Evolutionary conservation across 2,329 filamentous ascomycete species (phyloP).

Genomic region (Fusarium sp.): DNA sequence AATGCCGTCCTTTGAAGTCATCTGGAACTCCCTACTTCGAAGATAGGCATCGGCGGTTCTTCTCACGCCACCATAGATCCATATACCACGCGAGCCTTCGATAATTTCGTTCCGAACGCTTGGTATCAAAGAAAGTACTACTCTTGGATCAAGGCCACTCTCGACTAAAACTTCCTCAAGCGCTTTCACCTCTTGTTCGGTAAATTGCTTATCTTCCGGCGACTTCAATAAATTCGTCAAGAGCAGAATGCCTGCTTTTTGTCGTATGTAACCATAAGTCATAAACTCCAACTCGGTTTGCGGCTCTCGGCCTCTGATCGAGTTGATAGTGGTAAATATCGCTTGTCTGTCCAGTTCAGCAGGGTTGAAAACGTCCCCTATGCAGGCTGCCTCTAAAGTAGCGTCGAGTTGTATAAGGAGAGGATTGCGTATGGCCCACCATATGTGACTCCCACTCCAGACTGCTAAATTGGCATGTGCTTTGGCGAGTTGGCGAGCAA

Average conservation of each 20-base stretch:
- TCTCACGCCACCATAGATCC: slow-evolving; percentile 88
- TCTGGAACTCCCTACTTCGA: slow-evolving; percentile 54
- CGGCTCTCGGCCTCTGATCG: slow-evolving; percentile 82
- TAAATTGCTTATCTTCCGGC: slow-evolving; percentile 54
- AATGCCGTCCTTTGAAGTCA: slow-evolving; percentile 52
- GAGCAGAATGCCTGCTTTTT: slow-evolving; percentile 86
- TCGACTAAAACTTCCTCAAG: slow-evolving; percentile 85
- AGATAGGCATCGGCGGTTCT: slow-evolving; percentile 73
- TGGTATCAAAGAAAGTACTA: slow-evolving; percentile 83
- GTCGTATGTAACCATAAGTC: slow-evolving; percentile 87
- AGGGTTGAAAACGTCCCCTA: slow-evolving; percentile 43
- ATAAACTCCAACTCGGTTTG: slow-evolving; percentile 90
- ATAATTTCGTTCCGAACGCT: slow-evolving; percentile 83
- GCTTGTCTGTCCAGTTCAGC: slow-evolving; percentile 57
- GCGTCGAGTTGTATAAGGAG: slow-evolving; percentile 73
- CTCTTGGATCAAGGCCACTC: slow-evolving; percentile 86
- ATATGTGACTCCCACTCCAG: slow-evolving; percentile 83
- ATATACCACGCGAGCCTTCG: slow-evolving; percentile 84
- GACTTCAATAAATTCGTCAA: slow-evolving; percentile 60
- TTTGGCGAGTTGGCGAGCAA: slow-evolving; percentile 80
- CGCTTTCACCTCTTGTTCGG: slow-evolving; percentile 74
- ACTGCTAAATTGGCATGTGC: slow-evolving; percentile 76
- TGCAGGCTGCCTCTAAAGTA: slow-evolving; percentile 49
- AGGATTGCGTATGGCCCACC: slow-evolving; percentile 88
- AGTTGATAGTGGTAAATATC: slow-evolving; percentile 74